These are phyloP conservation scores for Grigorovia jiainica DNA, from an alignment of 805 yeast genomes.

Conservation along the genomic window DNA sequence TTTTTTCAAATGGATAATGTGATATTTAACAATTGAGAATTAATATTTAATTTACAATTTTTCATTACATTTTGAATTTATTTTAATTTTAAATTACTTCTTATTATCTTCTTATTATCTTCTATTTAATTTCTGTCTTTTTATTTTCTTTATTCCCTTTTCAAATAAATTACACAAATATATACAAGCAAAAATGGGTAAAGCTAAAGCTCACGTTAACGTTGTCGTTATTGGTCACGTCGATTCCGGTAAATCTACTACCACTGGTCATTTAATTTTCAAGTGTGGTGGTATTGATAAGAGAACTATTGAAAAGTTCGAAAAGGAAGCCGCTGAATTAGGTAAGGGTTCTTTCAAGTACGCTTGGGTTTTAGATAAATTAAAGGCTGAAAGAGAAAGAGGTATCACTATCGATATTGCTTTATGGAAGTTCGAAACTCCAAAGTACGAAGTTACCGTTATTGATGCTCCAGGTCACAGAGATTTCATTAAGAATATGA, in stretches of 20 bases:
- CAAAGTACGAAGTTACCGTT: slow-evolving; percentile 81
- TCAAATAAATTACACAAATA: neutral
- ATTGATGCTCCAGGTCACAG: slow-evolving; percentile 96
- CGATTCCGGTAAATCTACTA: slow-evolving; percentile 98
- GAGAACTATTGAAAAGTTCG: slow-evolving; percentile 97
- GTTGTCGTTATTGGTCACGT: slow-evolving; percentile 99
- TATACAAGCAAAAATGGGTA: slow-evolving; percentile 48
- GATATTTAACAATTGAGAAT: too few species aligned
- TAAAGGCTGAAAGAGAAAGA: slow-evolving; percentile 94
- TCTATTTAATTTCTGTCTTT: neutral
- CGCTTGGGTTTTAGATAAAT: slow-evolving; percentile 95
- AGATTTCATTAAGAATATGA: slow-evolving; percentile 94
- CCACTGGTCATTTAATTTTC: slow-evolving; percentile 98
- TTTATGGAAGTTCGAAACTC: slow-evolving; percentile 88
- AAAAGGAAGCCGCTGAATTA: slow-evolving; percentile 95
- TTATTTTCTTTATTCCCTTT: neutral
- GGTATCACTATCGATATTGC: slow-evolving; percentile 95
- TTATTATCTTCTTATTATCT: too few species aligned
- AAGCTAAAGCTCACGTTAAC: slow-evolving; percentile 96
- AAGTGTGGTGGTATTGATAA: slow-evolving; percentile 99
- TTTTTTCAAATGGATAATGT: neutral
- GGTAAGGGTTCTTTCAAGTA: slow-evolving; percentile 96
- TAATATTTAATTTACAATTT: too few species aligned
- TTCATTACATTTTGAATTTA: too few species aligned
- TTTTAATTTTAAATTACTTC: too few species aligned